Conservation (phyloP, 2,329 filamentous ascomycete species). For the Alternaria gansuensis region DNA sequence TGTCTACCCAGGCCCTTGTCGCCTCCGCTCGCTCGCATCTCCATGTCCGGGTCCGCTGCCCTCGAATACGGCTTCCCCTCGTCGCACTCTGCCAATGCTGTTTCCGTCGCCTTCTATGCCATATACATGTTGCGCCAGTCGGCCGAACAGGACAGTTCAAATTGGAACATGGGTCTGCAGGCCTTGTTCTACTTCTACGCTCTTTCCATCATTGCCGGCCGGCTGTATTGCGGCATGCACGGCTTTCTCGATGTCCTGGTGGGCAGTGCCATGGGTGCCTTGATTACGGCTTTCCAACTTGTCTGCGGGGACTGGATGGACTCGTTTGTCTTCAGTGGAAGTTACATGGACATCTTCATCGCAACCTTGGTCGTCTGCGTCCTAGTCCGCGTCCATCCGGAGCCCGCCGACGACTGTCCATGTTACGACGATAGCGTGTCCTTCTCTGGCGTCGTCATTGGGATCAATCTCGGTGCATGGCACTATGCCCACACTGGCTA, state of each 20-base stretch:
- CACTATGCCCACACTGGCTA: constrained; percentile 71
- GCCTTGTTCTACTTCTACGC: constrained; percentile 82
- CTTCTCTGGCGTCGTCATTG: constrained; percentile 89
- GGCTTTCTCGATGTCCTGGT: constrained; percentile 91
- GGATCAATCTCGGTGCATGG: constrained; percentile 84
- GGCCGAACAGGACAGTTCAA: constrained; percentile 68
- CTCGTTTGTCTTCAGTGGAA: constrained; percentile 66
- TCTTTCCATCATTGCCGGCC: constrained; percentile 85
- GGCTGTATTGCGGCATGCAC: constrained; percentile 98
- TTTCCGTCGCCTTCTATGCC: constrained; percentile 89
- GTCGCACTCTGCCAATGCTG: constrained; percentile 95
- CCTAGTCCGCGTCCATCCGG: constrained; percentile 88
- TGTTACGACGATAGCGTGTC: constrained; percentile 97
- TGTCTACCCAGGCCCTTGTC: constrained; percentile 92
- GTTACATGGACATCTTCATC: constrained; percentile 69
- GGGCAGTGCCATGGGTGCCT: constrained; percentile 78
- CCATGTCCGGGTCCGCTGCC: constrained; percentile 94
- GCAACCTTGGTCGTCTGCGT: constrained; percentile 73
- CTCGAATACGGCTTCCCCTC: constrained; percentile 98
- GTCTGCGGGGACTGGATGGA: constrained; percentile 69
- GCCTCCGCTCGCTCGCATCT: constrained; percentile 90
- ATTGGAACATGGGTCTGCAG: constrained; percentile 71
- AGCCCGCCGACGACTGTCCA: constrained; percentile 95
- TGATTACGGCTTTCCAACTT: constrained; percentile 66
- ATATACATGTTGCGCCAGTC: constrained; percentile 74